phyloP scores from a whole-genome alignment of 2,329 filamentous ascomycete genomes.

The Rhynchosporium agropyri region DNA sequence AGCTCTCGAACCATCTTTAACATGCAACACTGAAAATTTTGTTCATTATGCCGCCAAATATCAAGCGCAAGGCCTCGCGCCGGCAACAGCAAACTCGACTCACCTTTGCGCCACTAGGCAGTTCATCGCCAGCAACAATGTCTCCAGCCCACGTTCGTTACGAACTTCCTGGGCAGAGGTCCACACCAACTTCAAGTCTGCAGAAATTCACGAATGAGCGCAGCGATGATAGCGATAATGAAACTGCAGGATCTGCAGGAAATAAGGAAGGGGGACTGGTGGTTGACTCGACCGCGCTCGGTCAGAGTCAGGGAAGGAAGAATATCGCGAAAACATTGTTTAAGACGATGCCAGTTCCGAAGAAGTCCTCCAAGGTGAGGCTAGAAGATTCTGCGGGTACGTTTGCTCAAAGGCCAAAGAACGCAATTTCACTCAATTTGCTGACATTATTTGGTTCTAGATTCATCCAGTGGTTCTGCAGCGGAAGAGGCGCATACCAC shows the following conservation, averaged over 20 bases:
- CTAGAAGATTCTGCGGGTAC: constrained; percentile 1
- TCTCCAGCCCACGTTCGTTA: constrained; percentile 38
- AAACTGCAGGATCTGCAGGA: constrained; percentile 13
- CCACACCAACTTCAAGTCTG: constrained; percentile 21
- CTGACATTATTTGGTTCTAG: not conserved
- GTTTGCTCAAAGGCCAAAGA: not conserved
- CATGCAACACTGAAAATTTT: not conserved
- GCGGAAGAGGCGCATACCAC: constrained; percentile 18
- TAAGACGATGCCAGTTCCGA: constrained; percentile 31
- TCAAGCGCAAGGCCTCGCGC: constrained; percentile 31
- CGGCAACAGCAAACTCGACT: constrained; percentile 39
- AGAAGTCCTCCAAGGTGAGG: constrained; percentile 31
- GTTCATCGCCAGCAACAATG: constrained; percentile 26
- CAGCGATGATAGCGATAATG: constrained; percentile 12
- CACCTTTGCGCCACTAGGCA: constrained; percentile 35
- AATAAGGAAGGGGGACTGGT: constrained; percentile 15
- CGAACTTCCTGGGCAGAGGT: constrained; percentile 19
- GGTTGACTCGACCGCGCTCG: not conserved
- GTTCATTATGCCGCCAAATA: constrained; percentile 31
- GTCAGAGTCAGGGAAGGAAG: not conserved
- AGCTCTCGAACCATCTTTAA: not conserved
- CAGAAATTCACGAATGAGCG: not conserved
- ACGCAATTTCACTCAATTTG: not conserved
- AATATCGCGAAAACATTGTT: constrained; percentile 27
- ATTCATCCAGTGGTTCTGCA: constrained; percentile 22